phyloP scores from a whole-genome alignment of 2,329 filamentous ascomycete genomes.

The Grosmannia penicillata region DNA sequence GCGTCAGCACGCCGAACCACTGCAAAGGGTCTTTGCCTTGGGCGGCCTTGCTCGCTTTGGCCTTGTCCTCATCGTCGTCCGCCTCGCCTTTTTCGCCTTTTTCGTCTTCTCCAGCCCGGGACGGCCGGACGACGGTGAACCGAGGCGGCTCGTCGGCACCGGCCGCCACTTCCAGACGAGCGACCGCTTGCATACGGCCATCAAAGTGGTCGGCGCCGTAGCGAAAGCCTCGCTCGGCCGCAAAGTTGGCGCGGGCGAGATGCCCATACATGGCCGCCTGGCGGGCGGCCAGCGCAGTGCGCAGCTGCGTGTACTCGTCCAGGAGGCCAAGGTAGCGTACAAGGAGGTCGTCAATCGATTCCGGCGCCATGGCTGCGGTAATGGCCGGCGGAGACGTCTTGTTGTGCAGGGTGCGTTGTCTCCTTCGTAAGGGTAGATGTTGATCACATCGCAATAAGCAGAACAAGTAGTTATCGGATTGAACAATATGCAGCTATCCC shows the following conservation, averaged over 20 bases:
- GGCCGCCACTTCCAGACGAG: slow-evolving; percentile 22
- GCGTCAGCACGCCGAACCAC: slow-evolving; percentile 42
- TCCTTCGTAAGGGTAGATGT: no score
- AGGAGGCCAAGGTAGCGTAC: slow-evolving; percentile 51
- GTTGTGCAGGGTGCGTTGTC: neutral
- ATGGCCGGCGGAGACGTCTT: no score
- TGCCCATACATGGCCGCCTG: slow-evolving; percentile 41
- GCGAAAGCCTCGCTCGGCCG: slow-evolving; percentile 43
- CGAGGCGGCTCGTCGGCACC: neutral
- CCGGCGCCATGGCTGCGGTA: slow-evolving; percentile 17
- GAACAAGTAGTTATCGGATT: no score
- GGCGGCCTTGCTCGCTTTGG: neutral
- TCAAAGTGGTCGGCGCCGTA: slow-evolving; percentile 63
- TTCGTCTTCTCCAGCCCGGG: neutral
- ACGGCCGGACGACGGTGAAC: no score
- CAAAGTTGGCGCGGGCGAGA: slow-evolving; percentile 64
- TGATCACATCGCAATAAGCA: no score
- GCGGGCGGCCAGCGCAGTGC: slow-evolving; percentile 33
- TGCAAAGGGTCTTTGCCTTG: slow-evolving; percentile 35
- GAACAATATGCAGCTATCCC: no score
- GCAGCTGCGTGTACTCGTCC: slow-evolving; percentile 50
- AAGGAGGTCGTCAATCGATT: slow-evolving; percentile 46
- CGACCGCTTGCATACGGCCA: slow-evolving; percentile 51
- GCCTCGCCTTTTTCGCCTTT: neutral
- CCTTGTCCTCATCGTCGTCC: neutral